Evolutionary conservation across 768 basidiomycete species (phyloP).

Genomic region (Leccinum boreale): DNA sequence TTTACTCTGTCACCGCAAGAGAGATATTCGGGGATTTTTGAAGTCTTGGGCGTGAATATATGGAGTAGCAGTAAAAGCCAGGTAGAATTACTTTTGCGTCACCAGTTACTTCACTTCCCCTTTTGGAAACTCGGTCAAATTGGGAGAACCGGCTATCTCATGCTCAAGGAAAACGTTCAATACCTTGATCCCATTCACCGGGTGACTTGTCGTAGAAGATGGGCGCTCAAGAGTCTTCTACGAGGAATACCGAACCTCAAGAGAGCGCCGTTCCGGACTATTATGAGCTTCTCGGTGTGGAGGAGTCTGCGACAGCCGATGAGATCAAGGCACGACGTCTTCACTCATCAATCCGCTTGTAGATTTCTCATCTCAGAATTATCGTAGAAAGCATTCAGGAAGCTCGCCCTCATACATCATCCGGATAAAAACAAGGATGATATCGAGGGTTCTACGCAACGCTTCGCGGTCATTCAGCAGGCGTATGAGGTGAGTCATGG

Average conservation of each 20-base stretch:
- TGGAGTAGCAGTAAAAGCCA: not conserved
- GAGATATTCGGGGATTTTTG: not conserved
- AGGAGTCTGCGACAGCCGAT: constrained; percentile 77
- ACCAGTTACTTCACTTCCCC: not conserved
- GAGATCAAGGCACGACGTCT: constrained; percentile 73
- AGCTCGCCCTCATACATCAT: constrained; percentile 79
- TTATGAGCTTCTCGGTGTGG: constrained; percentile 77
- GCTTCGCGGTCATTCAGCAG: constrained; percentile 87
- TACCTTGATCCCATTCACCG: not conserved
- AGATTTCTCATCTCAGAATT: constrained; percentile 1
- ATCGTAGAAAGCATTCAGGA: constrained; percentile 73
- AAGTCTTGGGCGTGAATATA: not conserved
- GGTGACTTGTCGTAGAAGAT: constrained; percentile 33
- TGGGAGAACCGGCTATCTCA: too few species aligned
- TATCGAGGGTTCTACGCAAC: constrained; percentile 79
- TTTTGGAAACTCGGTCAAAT: constrained; percentile 12
- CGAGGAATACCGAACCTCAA: constrained; percentile 29
- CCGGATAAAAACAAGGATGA: constrained; percentile 87
- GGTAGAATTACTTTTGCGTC: not conserved
- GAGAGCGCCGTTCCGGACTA: constrained; percentile 53
- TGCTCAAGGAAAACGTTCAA: not conserved
- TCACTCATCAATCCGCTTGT: not conserved
- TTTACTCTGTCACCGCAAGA: not conserved
- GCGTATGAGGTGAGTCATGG: constrained; percentile 79
- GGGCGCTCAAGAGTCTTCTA: constrained; percentile 69